These are phyloP conservation scores for Leccinum griseonigrum DNA, from an alignment of 1,284 basidiomycete species.

Conservation along the genomic window DNA sequence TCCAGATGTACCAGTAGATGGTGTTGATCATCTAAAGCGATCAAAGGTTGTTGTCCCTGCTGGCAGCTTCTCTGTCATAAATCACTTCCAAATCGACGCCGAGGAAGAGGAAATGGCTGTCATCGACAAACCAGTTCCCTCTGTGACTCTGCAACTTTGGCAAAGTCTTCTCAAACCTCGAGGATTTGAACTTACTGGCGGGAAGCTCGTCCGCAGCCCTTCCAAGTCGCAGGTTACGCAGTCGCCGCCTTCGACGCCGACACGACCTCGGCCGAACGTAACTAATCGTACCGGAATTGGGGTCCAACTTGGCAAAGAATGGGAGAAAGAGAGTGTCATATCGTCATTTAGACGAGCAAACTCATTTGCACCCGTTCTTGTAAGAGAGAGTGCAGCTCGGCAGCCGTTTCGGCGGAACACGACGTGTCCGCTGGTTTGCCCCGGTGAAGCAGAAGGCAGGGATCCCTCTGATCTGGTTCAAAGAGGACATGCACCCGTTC, in stretches of 20 bases:
- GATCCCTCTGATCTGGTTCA: conserved; percentile 5
- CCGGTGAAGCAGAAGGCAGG: conserved; percentile 19
- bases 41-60: conserved; percentile 9
- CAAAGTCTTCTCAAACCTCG: conserved; percentile 58
- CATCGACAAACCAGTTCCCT: conserved; percentile 52
- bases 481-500: background rate
- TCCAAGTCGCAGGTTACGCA: conserved; percentile 20
- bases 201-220: conserved; percentile 50
- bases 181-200: conserved; percentile 57
- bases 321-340: conserved; percentile 44
- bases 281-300: background rate
- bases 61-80: conserved; percentile 25
- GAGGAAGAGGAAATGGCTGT: conserved; percentile 50
- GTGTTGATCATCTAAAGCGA: background rate
- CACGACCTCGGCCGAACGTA: conserved; percentile 7
- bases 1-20: conserved; percentile 13
- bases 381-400: conserved; percentile 30
- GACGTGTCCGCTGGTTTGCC: conserved; percentile 23
- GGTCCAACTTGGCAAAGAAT: conserved; percentile 12
- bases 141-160: conserved; percentile 65
- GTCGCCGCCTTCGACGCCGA: conserved; percentile 13
- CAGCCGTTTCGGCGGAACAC: conserved; percentile 50
- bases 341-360: conserved; percentile 54
- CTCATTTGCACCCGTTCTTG: conserved; percentile 48
- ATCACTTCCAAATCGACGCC: conserved; percentile 17